Percentiles rank a stretch among this genome's conserved stretches.
These are phyloP conservation scores for Iberis pinnata DNA, from an alignment of 345 rosid species.

Conservation along the genomic window DNA sequence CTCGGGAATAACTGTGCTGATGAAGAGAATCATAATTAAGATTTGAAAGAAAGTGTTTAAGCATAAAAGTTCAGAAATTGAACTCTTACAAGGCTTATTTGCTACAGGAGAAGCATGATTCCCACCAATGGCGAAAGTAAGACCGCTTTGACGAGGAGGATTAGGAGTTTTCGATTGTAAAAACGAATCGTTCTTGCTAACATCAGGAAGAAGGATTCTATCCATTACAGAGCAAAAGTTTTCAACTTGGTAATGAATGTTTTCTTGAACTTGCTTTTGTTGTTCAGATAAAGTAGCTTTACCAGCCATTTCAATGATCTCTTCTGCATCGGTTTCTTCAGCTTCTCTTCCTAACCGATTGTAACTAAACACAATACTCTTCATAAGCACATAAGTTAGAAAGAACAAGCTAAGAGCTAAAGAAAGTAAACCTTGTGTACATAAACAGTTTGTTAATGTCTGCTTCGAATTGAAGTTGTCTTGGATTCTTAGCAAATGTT, in stretches of 20 bases:
- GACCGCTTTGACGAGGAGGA: slow-evolving; percentile 60
- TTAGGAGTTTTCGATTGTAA: slow-evolving; percentile 12
- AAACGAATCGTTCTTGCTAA: slow-evolving; percentile 20
- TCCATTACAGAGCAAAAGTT: slow-evolving; percentile 60
- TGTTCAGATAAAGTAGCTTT: slow-evolving; percentile 68
- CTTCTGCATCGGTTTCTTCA: slow-evolving; percentile 72
- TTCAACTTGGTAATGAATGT: slow-evolving; percentile 59
- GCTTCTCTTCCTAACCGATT: slow-evolving; percentile 73
- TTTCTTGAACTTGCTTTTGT: slow-evolving; percentile 77
- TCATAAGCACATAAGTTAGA: slow-evolving; percentile 2
- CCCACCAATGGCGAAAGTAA: slow-evolving; percentile 66
- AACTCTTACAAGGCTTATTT: slow-evolving; percentile 44
- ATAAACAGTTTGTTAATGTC: slow-evolving; percentile 76
- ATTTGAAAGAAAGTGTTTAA: background rate
- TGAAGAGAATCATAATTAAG: slow-evolving; percentile 36
- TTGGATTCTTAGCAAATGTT: slow-evolving; percentile 64
- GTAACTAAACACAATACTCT: slow-evolving; percentile 40
- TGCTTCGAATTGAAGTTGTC: slow-evolving; percentile 76
- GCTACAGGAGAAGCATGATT: slow-evolving; percentile 24
- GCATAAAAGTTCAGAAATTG: background rate
- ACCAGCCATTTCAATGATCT: slow-evolving; percentile 74
- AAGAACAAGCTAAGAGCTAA: too few relatives aligned
- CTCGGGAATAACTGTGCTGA: slow-evolving; percentile 74
- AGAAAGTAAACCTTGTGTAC: slow-evolving; percentile 52
- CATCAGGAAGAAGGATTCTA: slow-evolving; percentile 53